These are phyloP conservation scores for Phallus indusiatus DNA, from an alignment of 768 basidiomycete species.

Conservation along the genomic window DNA sequence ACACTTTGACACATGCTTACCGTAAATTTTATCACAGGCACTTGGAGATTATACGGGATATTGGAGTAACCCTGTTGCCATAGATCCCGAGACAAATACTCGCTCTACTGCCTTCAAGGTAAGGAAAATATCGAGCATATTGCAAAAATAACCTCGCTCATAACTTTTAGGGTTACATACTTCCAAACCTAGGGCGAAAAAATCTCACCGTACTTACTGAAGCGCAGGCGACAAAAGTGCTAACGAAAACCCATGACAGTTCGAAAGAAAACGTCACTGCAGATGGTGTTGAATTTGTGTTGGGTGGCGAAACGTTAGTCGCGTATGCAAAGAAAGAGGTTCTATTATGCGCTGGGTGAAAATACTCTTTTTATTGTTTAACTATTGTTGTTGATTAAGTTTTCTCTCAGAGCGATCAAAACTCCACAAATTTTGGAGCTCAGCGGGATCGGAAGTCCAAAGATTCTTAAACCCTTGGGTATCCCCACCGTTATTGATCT, in stretches of 20 bases:
- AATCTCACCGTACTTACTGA: constrained; percentile 21
- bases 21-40: not conserved
- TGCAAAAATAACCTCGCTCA: constrained; percentile 13
- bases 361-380: not conserved
- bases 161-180: constrained; percentile 22
- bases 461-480: constrained; percentile 35
- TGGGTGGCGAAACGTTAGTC: constrained; percentile 20
- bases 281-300: constrained; percentile 37
- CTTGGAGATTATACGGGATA: not conserved
- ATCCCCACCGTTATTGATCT: constrained; percentile 50
- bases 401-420: constrained; percentile 26
- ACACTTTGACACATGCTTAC: not conserved
- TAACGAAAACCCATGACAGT: not conserved
- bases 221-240: constrained; percentile 23
- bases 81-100: constrained; percentile 19
- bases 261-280: constrained; percentile 24
- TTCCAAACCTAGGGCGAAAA: constrained; percentile 12
- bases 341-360: constrained; percentile 32
- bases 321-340: constrained; percentile 41
- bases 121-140: not conserved
- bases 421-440: constrained; percentile 47
- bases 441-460: constrained; percentile 56
- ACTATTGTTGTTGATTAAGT: not conserved
- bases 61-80: not conserved
- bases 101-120: constrained; percentile 19